Percentiles rank a stretch among this genome's conserved stretches.
Conservation (phyloP, 1,284 basidiomycete genomes). For the Naganishia sp. region DNA sequence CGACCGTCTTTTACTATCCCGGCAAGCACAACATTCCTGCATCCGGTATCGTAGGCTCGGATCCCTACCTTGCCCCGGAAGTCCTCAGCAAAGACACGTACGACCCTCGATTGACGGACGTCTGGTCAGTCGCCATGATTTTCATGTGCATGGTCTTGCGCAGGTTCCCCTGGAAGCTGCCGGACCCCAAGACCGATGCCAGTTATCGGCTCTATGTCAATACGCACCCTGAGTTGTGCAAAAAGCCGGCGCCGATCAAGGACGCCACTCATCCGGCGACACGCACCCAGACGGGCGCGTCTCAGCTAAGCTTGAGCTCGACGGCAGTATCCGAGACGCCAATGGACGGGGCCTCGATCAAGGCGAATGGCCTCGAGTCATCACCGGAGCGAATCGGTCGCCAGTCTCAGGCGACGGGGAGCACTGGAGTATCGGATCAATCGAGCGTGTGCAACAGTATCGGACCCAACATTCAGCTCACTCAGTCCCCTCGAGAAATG, state of each 20-base stretch:
- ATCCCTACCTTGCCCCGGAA: slow-evolving; percentile 97
- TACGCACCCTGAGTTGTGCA: slow-evolving; percentile 83
- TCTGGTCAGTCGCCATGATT: slow-evolving; percentile 98
- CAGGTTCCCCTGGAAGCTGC: slow-evolving; percentile 98
- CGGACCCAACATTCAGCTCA: slow-evolving; percentile 34
- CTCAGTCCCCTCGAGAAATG: slow-evolving; percentile 47
- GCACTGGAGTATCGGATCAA: slow-evolving; percentile 28
- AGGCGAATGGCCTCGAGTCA: background rate
- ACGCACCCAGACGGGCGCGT: slow-evolving; percentile 44
- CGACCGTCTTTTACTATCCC: slow-evolving; percentile 98
- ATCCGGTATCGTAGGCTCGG: slow-evolving; percentile 91
- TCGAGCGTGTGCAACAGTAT: slow-evolving; percentile 35
- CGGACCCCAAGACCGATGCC: slow-evolving; percentile 88
- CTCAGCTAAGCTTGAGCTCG: slow-evolving; percentile 28
- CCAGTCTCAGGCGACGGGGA: slow-evolving; percentile 34
- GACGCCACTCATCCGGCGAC: slow-evolving; percentile 21
- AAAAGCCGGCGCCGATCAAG: slow-evolving; percentile 44
- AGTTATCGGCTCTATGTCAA: slow-evolving; percentile 89
- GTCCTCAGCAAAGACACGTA: slow-evolving; percentile 79
- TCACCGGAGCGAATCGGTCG: background rate
- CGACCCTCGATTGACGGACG: slow-evolving; percentile 95
- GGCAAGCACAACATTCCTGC: slow-evolving; percentile 79
- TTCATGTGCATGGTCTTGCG: slow-evolving; percentile 99
- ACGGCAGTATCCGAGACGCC: slow-evolving; percentile 29
- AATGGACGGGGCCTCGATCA: slow-evolving; percentile 14